A percentile compares a stretch with the other conserved stretches of the same genome.
These are phyloP conservation scores for Populus nigra DNA, from an alignment of 345 rosid species.

Conservation along the genomic window DNA sequence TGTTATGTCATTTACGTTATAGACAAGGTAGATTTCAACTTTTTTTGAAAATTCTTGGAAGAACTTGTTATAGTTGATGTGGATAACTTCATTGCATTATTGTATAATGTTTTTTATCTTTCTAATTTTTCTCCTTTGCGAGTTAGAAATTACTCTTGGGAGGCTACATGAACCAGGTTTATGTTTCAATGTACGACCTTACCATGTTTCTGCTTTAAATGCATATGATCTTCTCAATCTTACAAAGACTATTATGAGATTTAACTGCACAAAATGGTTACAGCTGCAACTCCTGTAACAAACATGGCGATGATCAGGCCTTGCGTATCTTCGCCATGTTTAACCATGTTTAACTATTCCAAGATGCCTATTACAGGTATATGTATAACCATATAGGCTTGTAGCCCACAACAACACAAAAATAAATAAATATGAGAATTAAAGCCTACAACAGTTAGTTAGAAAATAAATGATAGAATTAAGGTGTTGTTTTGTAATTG, in stretches of 20 bases:
- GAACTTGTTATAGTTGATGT: background rate
- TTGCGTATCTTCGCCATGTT: constrained; percentile 31
- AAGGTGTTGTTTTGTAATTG: too few relatives aligned
- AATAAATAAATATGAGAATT: too few relatives aligned
- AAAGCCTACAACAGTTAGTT: too few relatives aligned
- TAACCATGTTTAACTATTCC: too few relatives aligned
- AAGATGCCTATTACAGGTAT: too few relatives aligned
- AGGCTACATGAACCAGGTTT: background rate
- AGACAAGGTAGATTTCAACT: background rate
- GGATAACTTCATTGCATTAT: background rate
- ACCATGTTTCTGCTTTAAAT: background rate
- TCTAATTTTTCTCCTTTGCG: background rate
- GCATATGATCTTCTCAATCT: background rate
- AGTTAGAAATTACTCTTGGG: background rate
- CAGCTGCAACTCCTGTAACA: constrained; percentile 30
- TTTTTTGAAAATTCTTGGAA: background rate
- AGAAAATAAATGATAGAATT: too few relatives aligned
- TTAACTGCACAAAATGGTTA: constrained; percentile 29
- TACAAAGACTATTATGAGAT: constrained; percentile 13
- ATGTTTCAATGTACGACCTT: background rate
- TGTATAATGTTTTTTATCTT: background rate
- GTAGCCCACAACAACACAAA: too few relatives aligned
- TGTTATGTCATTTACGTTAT: too few relatives aligned
- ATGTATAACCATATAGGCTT: too few relatives aligned
- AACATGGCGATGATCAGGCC: constrained; percentile 38